Evolutionary conservation across 2,329 filamentous ascomycete species (phyloP), one percentile per base, ranked within the genome.

Genomic region (Didymella lethalis): DNA sequence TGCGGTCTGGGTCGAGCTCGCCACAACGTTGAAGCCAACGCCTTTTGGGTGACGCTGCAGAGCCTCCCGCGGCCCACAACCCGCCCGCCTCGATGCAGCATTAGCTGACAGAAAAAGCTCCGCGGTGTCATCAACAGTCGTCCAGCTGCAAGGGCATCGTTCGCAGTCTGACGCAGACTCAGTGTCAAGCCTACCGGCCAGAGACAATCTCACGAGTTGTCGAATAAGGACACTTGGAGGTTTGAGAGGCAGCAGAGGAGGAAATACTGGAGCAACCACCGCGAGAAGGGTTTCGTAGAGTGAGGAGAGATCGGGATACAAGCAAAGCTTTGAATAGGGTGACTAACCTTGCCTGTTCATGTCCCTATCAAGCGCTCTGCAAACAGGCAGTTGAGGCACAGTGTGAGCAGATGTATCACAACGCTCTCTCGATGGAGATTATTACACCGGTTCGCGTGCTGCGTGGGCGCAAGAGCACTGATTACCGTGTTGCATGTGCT

Each of bases 381-480:
- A 70, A 64, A 65, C 25, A 56, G 54, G 64, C 58, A 48, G 34
- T 62, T 69, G 52, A 46, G 61, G 64, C 58, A 48, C 47, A 53
- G 50, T 59, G 34, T 61, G 58, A 62, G 53, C 54, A 43, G 54
- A 46, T 66, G 73, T 76, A 57, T 62, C 58, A 76, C 74, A 54
- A 34, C 26, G 34, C 57, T 63, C 53, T 61, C 69, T 69, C 51
- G 62, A 75, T 65, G 46, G 58, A 69, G 71, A 31, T 26, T 46
- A 57, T 57, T 56, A 65, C 63, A 65, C 65, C 67, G 67, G 63
- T 66, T 65, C 64, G 63, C 71, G 70, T 73, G 69, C 61, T 69
- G 64, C 70, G 66, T 70, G 67, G 71, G 72, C 73, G 70, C 60
- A 68, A 59, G 57, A 61, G 62, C 63, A 64, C 52, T 64, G 58